A percentile compares a stretch with the other conserved stretches of the same genome.
phyloP scores from a whole-genome alignment of 495 filamentous ascomycete species.

The Penicillium antarcticum region DNA sequence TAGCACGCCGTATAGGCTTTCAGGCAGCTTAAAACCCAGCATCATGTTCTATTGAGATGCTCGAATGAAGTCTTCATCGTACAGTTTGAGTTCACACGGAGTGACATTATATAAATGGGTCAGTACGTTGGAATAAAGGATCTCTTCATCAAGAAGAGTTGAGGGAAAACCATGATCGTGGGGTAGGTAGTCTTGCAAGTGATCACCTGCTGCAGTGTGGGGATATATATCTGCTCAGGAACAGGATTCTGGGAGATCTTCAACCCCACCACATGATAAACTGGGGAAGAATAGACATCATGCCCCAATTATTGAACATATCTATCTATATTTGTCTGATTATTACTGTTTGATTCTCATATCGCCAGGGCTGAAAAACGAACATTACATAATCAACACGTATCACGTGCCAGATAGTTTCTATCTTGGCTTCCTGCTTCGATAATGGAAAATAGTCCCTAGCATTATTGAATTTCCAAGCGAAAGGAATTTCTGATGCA shows the following conservation, averaged over 20 bases:
- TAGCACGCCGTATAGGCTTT: no score
- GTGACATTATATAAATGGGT: no score
- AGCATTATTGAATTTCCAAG: neutral
- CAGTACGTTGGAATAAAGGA: no score
- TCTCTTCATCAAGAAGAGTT: no score
- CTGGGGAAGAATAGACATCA: neutral
- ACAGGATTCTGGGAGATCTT: neutral
- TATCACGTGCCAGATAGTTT: neutral
- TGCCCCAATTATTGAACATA: neutral
- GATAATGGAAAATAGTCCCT: slow-evolving; percentile 2
- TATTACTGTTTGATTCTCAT: neutral
- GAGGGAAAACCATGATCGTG: no score
- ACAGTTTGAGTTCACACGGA: no score
- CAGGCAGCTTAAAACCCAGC: no score
- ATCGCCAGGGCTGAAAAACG: neutral
- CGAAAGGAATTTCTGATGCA: slow-evolving; percentile 8
- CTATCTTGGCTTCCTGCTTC: neutral
- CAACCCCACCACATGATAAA: neutral
- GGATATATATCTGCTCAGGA: no score
- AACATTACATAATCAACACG: neutral
- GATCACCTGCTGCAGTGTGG: no score
- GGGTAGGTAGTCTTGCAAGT: no score
- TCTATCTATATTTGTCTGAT: neutral
- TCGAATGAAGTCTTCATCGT: no score
- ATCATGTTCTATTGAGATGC: no score